Percentiles rank a stretch among this genome's conserved stretches.
phyloP scores from a whole-genome alignment of 768 basidiomycete species.

The Panellus pusillus region DNA sequence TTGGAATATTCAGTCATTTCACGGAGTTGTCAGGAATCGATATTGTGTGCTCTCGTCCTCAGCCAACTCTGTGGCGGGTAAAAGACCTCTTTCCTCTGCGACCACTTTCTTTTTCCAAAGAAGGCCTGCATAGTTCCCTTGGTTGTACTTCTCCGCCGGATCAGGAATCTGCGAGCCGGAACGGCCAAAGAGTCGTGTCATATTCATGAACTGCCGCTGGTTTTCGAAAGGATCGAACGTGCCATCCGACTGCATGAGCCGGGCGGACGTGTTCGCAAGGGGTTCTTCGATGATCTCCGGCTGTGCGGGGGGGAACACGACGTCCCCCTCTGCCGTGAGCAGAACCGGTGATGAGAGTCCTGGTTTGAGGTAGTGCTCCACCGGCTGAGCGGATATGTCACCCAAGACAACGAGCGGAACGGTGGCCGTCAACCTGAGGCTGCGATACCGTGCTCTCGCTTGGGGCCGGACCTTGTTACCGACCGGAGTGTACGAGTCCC shows the following conservation, averaged over 20 bases:
- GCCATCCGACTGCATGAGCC: slow-evolving; percentile 5
- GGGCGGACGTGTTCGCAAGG: slow-evolving; percentile 5
- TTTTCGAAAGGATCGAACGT: no score
- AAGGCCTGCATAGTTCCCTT: background rate
- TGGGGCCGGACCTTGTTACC: background rate
- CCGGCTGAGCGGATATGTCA: background rate
- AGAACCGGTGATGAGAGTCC: slow-evolving; percentile 1
- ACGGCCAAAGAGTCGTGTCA: no score
- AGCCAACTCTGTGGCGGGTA: background rate
- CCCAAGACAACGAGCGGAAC: slow-evolving; percentile 5
- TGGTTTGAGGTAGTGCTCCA: slow-evolving; percentile 8
- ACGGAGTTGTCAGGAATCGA: no score
- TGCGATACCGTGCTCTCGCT: background rate
- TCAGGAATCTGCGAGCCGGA: background rate
- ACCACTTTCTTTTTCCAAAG: slow-evolving; percentile 7
- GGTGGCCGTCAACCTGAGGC: background rate
- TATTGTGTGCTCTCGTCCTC: background rate
- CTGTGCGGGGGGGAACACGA: background rate
- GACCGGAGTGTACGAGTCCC: slow-evolving; percentile 4
- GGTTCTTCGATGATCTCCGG: slow-evolving; percentile 1
- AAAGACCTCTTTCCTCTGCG: background rate
- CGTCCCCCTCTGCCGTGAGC: background rate
- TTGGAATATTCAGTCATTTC: no score
- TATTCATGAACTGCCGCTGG: no score
- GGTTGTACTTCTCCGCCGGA: background rate